These are phyloP conservation scores for Dactylellina drechsleri DNA, from an alignment of 2,329 filamentous ascomycete species.

Conservation along the genomic window DNA sequence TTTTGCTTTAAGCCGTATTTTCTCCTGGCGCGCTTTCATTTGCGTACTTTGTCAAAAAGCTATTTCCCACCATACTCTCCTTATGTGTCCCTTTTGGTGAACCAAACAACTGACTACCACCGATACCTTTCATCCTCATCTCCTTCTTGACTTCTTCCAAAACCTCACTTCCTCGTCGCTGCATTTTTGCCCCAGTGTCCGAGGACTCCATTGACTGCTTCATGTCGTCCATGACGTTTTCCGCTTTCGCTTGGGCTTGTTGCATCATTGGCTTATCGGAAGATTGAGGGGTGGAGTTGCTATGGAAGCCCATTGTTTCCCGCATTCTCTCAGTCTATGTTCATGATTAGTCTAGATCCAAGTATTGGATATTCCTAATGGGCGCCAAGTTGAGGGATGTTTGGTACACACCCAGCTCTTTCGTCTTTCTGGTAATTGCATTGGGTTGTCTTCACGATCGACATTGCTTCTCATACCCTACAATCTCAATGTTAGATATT, in stretches of 20 bases:
- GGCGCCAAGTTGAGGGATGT: not conserved
- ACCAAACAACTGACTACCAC: conserved; percentile 47
- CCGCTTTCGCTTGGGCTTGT: conserved; percentile 33
- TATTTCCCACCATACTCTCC: conserved; percentile 35
- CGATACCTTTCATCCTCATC: conserved; percentile 36
- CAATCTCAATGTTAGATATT: not conserved
- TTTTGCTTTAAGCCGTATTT: conserved; percentile 29
- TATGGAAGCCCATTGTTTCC: conserved; percentile 39
- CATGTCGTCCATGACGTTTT: conserved; percentile 33
- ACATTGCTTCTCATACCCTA: conserved; percentile 44
- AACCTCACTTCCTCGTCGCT: conserved; percentile 42
- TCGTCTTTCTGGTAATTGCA: conserved; percentile 26
- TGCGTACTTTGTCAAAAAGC: conserved; percentile 51
- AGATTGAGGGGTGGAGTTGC: conserved; percentile 8
- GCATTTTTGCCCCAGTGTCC: conserved; percentile 14
- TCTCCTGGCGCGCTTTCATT: conserved; percentile 53
- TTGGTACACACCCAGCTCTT: conserved; percentile 47
- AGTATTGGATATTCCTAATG: not conserved
- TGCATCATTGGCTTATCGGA: conserved; percentile 32
- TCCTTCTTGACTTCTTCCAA: conserved; percentile 45
- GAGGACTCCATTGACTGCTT: conserved; percentile 37
- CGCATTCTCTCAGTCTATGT: conserved; percentile 28
- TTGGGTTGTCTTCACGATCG: conserved; percentile 46
- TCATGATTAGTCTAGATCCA: not conserved
- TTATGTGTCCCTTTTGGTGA: conserved; percentile 31